Evolutionary conservation across 1,139 yeast species (phyloP), one percentile per base, ranked within the genome.

Genomic region (Geotrichum reessii): DNA sequence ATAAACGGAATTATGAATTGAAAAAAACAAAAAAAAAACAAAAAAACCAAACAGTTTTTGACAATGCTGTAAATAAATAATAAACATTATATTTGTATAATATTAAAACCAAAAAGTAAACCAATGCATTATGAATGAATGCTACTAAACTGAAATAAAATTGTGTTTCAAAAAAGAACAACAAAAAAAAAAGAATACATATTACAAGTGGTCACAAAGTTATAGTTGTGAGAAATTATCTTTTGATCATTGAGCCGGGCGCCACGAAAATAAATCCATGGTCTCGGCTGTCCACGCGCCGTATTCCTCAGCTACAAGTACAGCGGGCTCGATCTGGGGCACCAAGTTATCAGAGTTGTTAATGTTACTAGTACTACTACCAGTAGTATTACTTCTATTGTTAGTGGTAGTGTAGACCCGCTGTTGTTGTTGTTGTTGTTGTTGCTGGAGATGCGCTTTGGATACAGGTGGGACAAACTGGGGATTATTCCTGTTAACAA

Each of bases 251-350:
- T 12, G 14, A 5, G n/a, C n/a, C 17, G 44, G 44, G 7, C 44
- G 44, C 62, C 62, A 62, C 19, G 58, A 21, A 56, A 62, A 62
- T 19, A 62, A 33, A n/a, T 61, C 62, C 47, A 60, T 53, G 22
- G 64, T 61, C 25, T 62, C 64, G 22, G 40, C 52, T 21, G 64
- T 57, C 64, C 64, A 62, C 8, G 64, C 61, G 8, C 64, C 64
- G 24, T 19, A 33, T 8, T 31, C 52, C 21, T 33, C 31, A 2
- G 44, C 44, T 8, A 37, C 44, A 3, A 50, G 24, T 12, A 19
- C 42, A 3, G 31, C 52, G 8, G 52, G 52, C 14, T 49, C 42
- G 17, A 12, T 17, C 17, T 22, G 24, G 19, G 5, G 31, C 31
- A 22, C 28, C 28, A 25, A 25, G n/a, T n/a, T n/a, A n/a, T n/a